Evolutionary conservation across 148 eudicot genomes (phyloP), one percentile per base, ranked within the genome.

Genomic region (Amaranthus palmeri): DNA sequence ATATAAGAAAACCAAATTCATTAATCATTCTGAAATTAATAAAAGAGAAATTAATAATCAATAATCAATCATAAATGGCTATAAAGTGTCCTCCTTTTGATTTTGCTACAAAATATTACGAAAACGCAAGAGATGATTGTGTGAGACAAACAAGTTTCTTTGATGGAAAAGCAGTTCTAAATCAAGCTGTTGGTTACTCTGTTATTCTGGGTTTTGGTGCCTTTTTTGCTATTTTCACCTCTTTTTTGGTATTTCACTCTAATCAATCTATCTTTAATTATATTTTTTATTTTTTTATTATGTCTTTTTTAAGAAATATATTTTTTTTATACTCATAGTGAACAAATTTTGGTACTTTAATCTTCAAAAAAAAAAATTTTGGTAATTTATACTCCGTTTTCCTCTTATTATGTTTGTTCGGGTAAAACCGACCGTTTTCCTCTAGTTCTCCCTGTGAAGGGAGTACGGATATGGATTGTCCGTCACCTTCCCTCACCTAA

Each of bases 201-300:
- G 86, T 92, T 54, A 84, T 92, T 74, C 82, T 92, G 74, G 97
- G 97, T 3, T 92, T 92, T 79, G 97, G 97, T 54, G 96, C 96
- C 4, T 89, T 92, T 68, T 92, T 92, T 69, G 97, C 97, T 5
- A 71, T 89, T 73, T 89, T 89, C 76, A 89, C 96, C 56, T 92
- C 97, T 52, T 89, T 92, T 69, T 76, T 92, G 79, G 79, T 77
- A 57, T 48, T 56, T 41, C 69, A 25, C 40, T 8, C 49, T 17
- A 45, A 15, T 10, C 18, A 8, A 3, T 45, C 36, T n/a, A 6
- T 6, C 5, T 45, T n/a, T 6, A 11, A 14, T 45, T 18, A 25
- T 63, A 13, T 44, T 6, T 9, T 0, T 44, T 57, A 2, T 4
- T 11, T 44, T n/a, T n/a, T 2, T 52, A 0, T 4, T 10, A 15